A percentile compares a stretch with the other conserved stretches of the same genome.
Evolutionary conservation across 2,329 filamentous ascomycete species (phyloP).

Genomic region (Orbilia javanica): DNA sequence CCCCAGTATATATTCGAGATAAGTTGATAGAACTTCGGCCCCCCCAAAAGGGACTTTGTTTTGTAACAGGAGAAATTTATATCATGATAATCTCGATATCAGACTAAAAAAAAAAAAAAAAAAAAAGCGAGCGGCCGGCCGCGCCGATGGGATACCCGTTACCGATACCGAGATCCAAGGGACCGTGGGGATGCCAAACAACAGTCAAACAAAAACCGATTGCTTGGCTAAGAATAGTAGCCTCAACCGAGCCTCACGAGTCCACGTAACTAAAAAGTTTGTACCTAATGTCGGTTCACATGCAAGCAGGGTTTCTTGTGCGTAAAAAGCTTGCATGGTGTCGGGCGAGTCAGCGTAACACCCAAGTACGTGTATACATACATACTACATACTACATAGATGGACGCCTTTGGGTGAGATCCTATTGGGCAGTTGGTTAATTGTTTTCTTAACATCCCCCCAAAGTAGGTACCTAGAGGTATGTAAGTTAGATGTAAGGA

Average conservation of each 20-base stretch:
- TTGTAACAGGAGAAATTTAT: too few relatives aligned
- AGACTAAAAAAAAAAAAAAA: neutral
- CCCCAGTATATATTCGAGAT: neutral
- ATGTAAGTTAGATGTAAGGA: too few relatives aligned
- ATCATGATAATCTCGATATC: conserved; percentile 9
- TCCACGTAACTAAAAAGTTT: neutral
- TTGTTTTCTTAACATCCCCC: too few relatives aligned
- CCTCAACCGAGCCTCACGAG: conserved; percentile 49
- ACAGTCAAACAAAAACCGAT: neutral
- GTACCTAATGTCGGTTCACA: conserved; percentile 21
- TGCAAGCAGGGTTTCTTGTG: conserved; percentile 17
- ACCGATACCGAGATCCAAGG: conserved; percentile 54
- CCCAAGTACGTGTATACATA: too few relatives aligned
- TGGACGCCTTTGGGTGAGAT: neutral
- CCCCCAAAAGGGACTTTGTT: neutral
- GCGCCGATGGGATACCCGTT: conserved; percentile 36
- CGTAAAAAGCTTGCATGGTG: neutral
- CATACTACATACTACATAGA: neutral
- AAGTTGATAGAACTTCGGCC: neutral
- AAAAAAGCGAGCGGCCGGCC: conserved; percentile 15
- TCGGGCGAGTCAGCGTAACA: neutral
- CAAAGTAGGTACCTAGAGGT: too few relatives aligned
- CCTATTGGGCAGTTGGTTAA: neutral
- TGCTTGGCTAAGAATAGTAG: conserved; percentile 44
- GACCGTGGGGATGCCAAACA: neutral